Evolutionary conservation across 2,329 filamentous ascomycete genomes (phyloP).

Genomic region (Fusarium torulosum): DNA sequence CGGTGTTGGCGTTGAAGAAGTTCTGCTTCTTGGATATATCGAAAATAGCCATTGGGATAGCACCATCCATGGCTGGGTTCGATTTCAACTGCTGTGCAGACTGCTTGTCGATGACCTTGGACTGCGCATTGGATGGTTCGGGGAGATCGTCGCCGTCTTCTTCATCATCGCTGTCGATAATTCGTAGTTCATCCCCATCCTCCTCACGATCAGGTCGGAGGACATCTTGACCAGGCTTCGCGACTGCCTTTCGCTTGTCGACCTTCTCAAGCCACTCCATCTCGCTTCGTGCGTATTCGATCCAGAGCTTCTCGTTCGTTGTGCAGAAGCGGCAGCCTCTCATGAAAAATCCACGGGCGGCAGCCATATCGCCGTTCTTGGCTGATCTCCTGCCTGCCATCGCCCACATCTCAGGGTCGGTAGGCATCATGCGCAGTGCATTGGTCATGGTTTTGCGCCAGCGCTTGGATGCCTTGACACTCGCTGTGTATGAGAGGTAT

Average conservation of each 20-base stretch:
- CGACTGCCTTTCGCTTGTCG: constrained; percentile 75
- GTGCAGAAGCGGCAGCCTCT: constrained; percentile 91
- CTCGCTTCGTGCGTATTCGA: constrained; percentile 91
- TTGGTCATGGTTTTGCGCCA: constrained; percentile 74
- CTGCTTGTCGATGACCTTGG: constrained; percentile 62
- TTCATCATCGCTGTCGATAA: constrained; percentile 61
- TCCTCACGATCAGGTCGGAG: constrained; percentile 62
- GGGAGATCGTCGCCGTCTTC: constrained; percentile 58
- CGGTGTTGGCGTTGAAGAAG: constrained; percentile 74
- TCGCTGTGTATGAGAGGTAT: constrained; percentile 84
- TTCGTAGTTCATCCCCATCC: constrained; percentile 62
- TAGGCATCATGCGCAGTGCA: constrained; percentile 86
- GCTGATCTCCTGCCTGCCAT: constrained; percentile 85
- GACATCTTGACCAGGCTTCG: constrained; percentile 60
- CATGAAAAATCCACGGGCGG: constrained; percentile 87
- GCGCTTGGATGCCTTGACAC: constrained; percentile 73
- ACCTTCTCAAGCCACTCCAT: constrained; percentile 92
- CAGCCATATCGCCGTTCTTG: constrained; percentile 85
- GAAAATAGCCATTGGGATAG: constrained; percentile 92
- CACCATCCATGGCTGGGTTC: constrained; percentile 90
- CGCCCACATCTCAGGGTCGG: constrained; percentile 86
- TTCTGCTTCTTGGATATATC: constrained; percentile 85
- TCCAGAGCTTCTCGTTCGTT: constrained; percentile 78
- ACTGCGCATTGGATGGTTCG: constrained; percentile 57
- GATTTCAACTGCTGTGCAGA: constrained; percentile 68